Evolutionary conservation across 2,329 filamentous ascomycete genomes (phyloP).

Genomic region (Hirsutella minnesotensis): DNA sequence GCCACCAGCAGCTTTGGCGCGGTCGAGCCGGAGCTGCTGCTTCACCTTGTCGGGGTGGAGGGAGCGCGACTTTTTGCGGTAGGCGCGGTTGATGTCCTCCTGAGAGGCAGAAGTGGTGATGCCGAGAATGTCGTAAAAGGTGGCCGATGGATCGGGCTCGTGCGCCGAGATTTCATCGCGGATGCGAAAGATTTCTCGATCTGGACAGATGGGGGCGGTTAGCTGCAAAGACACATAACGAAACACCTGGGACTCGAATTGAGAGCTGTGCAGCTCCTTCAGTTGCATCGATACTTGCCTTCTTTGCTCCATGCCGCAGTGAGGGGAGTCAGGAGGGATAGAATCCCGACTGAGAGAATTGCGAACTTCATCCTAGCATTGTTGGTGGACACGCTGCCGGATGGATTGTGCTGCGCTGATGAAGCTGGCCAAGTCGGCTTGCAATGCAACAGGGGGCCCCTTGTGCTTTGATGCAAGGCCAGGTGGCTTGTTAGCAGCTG

Average conservation of each 20-base stretch:
- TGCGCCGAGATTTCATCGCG: conserved; percentile 77
- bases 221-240: too few species aligned
- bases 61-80: conserved; percentile 72
- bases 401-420: neutral
- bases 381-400: conserved; percentile 2
- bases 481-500: neutral
- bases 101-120: conserved; percentile 60
- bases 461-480: neutral
- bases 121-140: conserved; percentile 91
- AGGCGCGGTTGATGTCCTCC: conserved; percentile 88
- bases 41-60: conserved; percentile 95
- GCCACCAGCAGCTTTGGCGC: conserved; percentile 40
- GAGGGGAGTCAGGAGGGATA: conserved; percentile 55
- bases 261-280: too few species aligned
- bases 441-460: neutral
- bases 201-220: conserved; percentile 30
- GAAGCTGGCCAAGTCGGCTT: neutral
- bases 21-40: conserved; percentile 65
- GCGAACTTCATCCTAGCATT: conserved; percentile 59
- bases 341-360: conserved; percentile 54
- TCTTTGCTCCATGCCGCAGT: conserved; percentile 77
- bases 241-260: too few species aligned
- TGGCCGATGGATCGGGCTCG: conserved; percentile 62
- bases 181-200: conserved; percentile 95
- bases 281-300: conserved; percentile 34